Base-by-base conservation (phyloP, 129 eudicot genomes). In the Ambrosia trifida region DNA sequence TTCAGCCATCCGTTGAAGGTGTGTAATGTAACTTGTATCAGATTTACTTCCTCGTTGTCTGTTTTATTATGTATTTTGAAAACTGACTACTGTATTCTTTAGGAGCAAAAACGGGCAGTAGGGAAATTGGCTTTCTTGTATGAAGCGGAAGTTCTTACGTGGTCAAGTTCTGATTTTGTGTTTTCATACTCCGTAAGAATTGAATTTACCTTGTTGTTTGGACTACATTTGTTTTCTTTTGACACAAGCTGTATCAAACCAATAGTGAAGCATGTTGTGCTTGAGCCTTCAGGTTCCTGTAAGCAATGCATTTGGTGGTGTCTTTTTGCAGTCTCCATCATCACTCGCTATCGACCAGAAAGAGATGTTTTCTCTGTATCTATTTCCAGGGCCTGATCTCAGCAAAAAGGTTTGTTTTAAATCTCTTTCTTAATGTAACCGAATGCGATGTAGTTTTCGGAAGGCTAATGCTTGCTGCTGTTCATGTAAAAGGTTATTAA, bases 1-100 rank as follows among this genome's bases (percentile, higher is more conserved):
- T 69, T 79, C 11, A 89, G 85, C 85, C 99, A 94, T 85, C 97
- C 94, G 13, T 65, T 94, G 46, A 94, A 90, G 99, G 99, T 94
- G 53, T 58, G 28, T 24, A 24, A 24, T 24, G 28, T 24, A 56
- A 35, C 11, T 41, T 68, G 17, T 30, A 44, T 60, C 41, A 2
- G 0, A 30, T 11, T 68, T 60, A 7, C 20, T 60, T 64, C 7
- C 30, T 53, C 67, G 24, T 18, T 32, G 1, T 59, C 52, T 65
- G 3, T 17, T 11, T 30, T 9, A 19, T 30, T 9, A 31, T 33
- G 5, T 52, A 18, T 36, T 49, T 46, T 14, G 31, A 36, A 54
- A 50, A 51, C 68, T 36, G 45, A 38, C 33, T 53, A 56, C 64
- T 45, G 16, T 11, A 13, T 54, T 73, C 62, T 72, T 63, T 73